Percentiles rank a stretch among this genome's conserved stretches.
phyloP scores from a whole-genome alignment of 2,329 filamentous ascomycete genomes.

The Neopestalotiopsis clavispora region DNA sequence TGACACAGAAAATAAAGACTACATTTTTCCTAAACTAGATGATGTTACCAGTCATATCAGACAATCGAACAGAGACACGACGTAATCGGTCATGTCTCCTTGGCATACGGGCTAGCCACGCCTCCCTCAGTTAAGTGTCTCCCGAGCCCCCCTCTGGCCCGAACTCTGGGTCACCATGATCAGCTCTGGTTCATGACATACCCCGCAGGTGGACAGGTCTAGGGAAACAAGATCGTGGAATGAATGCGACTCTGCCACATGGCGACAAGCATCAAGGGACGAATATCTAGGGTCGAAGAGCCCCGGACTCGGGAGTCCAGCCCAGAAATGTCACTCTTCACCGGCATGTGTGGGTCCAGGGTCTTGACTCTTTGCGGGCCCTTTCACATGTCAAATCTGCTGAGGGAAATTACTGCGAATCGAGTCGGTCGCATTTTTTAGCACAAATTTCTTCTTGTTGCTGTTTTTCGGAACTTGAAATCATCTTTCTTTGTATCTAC shows the following conservation, averaged over 20 bases:
- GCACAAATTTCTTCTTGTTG: neutral
- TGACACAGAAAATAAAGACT: too few species aligned
- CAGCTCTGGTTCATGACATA: neutral
- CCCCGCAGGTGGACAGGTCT: neutral
- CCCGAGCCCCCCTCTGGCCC: neutral
- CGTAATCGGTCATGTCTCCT: neutral
- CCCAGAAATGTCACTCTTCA: neutral
- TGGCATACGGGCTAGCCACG: neutral
- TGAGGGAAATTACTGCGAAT: neutral
- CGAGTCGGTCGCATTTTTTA: neutral
- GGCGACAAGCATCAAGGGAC: neutral
- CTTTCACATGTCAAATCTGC: neutral
- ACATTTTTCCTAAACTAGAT: too few species aligned
- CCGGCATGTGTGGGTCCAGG: neutral
- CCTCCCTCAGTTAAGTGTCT: neutral
- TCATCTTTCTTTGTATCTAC: neutral
- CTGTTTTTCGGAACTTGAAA: neutral
- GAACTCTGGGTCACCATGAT: neutral
- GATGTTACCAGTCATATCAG: too few species aligned
- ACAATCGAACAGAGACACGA: too few species aligned
- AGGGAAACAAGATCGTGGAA: neutral
- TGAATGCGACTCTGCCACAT: neutral
- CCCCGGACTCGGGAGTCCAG: neutral
- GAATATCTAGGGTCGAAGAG: neutral
- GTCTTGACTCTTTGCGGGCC: neutral